These are phyloP conservation scores for Eutrema yunnanense DNA, from an alignment of 345 rosid genomes.

Conservation along the genomic window DNA sequence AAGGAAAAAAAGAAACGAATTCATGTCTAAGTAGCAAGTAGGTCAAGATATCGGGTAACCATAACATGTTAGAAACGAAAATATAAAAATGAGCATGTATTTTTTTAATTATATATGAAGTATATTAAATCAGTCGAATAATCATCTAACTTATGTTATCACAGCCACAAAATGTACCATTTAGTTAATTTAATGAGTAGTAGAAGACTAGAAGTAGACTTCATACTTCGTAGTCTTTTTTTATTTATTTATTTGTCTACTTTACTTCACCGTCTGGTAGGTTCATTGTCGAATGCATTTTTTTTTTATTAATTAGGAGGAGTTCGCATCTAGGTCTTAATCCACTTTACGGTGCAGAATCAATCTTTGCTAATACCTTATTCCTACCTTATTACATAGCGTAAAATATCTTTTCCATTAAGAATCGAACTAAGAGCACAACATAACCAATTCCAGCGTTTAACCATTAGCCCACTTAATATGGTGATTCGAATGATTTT, in stretches of 20 bases:
- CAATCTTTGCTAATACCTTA: too few species aligned
- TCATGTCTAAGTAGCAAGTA: neutral
- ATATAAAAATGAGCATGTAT: neutral
- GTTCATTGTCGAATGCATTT: neutral
- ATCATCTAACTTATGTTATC: neutral
- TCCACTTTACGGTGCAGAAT: too few species aligned
- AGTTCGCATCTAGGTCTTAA: too few species aligned
- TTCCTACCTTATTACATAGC: too few species aligned
- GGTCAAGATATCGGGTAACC: neutral
- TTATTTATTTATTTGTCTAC: neutral
- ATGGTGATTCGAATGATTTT: neutral
- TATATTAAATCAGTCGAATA: neutral
- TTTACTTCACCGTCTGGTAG: neutral
- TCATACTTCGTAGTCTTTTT: neutral
- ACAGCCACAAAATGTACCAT: neutral
- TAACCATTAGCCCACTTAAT: too few species aligned
- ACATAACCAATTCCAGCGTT: too few species aligned
- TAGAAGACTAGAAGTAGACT: neutral
- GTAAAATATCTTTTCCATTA: too few species aligned
- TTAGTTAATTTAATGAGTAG: neutral
- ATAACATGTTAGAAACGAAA: slow-evolving; percentile 11
- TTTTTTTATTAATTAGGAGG: neutral
- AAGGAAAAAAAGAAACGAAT: neutral
- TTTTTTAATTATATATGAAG: neutral
- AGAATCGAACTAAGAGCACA: too few species aligned